Evolutionary conservation across 2,329 filamentous ascomycete genomes (phyloP).

Genomic region (Mycosphaerella sp.): DNA sequence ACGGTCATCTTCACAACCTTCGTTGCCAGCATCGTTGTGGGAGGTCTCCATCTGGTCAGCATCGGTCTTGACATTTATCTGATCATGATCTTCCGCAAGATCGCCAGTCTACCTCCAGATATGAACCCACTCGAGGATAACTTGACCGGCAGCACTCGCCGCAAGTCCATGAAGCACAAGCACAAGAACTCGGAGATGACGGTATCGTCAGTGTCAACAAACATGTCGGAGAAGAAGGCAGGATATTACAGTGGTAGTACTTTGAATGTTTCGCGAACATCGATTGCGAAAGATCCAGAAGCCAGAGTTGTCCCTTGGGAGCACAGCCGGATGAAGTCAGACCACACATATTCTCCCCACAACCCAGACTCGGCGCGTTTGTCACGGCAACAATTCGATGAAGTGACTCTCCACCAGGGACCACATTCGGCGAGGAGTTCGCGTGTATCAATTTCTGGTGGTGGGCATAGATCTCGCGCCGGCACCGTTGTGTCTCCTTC

Average conservation of each 20-base stretch:
- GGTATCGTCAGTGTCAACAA: conserved; percentile 27
- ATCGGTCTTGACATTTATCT: conserved; percentile 68
- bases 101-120: conserved; percentile 75
- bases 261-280: conserved; percentile 35
- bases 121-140: conserved; percentile 91
- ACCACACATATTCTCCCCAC: conserved; percentile 50
- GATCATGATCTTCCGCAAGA: conserved; percentile 71
- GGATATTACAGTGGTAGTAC: conserved; percentile 45
- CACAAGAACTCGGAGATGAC: conserved; percentile 58
- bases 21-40: conserved; percentile 58
- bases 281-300: conserved; percentile 38
- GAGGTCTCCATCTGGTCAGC: conserved; percentile 63
- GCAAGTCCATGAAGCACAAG: conserved; percentile 57
- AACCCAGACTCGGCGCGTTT: conserved; percentile 48
- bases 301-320: conserved; percentile 63
- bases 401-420: conserved; percentile 24
- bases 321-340: conserved; percentile 64
- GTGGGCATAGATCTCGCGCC: conserved; percentile 17
- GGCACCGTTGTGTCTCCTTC: conserved; percentile 16
- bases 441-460: conserved; percentile 31
- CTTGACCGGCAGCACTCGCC: conserved; percentile 57
- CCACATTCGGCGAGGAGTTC: conserved; percentile 34
- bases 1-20: conserved; percentile 60
- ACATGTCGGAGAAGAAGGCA: conserved; percentile 52
- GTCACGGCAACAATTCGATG: conserved; percentile 48